A percentile compares a stretch with the other conserved stretches of the same genome.
These are phyloP conservation scores for Tricholoma bakamatsutake DNA, from an alignment of 768 basidiomycete genomes.

Conservation along the genomic window DNA sequence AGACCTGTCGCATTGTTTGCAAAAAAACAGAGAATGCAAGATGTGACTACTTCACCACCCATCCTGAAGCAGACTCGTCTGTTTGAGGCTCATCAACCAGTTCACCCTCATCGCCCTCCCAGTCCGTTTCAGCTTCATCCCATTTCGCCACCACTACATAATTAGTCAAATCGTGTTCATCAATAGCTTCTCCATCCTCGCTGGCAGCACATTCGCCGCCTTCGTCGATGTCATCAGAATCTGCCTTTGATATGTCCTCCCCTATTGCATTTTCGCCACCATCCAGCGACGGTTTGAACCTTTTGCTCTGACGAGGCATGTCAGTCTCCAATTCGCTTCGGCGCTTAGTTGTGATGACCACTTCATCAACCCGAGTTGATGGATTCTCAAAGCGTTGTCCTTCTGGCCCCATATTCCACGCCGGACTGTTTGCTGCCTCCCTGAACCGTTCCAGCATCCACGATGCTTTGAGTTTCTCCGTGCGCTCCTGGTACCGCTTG, in stretches of 20 bases:
- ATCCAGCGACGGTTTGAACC: neutral
- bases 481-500: neutral
- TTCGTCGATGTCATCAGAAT: neutral
- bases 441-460: neutral
- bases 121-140: neutral
- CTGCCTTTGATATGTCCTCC: neutral
- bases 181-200: neutral
- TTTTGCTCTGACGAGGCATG: neutral
- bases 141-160: neutral
- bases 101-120: neutral
- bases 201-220: neutral
- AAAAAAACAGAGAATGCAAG: no score
- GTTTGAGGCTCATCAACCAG: neutral
- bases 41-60: no score
- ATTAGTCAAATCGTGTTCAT: neutral
- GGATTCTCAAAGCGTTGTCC: neutral
- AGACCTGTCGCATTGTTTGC: no score
- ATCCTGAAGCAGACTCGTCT: no score
- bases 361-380: no score
- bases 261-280: neutral
- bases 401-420: neutral
- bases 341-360: neutral
- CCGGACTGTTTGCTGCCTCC: neutral
- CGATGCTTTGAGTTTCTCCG: neutral
- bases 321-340: neutral